Evolutionary conservation across 768 basidiomycete genomes (phyloP).

Genomic region (Tricholoma bakamatsutake): DNA sequence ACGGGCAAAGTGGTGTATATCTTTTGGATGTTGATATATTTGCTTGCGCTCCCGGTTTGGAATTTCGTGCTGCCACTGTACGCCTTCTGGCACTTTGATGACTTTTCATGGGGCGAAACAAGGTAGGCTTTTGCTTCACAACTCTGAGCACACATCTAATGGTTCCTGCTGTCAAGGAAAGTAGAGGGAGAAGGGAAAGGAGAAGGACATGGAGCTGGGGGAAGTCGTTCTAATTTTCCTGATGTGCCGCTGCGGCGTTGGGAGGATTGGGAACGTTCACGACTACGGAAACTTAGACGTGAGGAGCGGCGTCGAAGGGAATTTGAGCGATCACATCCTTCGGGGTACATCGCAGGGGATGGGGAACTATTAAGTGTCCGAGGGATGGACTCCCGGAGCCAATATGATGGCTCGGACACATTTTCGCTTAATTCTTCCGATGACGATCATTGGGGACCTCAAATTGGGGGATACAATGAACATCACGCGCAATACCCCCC

Average conservation of each 20-base stretch:
- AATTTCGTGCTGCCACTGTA: conserved; percentile 92
- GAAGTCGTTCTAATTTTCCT: conserved; percentile 41
- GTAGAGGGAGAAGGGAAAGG: conserved; percentile 88
- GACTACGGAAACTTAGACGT: conserved; percentile 83
- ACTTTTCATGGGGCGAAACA: conserved; percentile 99
- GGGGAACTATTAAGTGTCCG: conserved; percentile 57
- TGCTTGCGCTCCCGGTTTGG: conserved; percentile 91
- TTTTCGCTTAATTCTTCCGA: conserved; percentile 81
- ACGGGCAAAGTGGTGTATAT: conserved; percentile 94
- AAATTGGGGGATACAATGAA: conserved; percentile 96
- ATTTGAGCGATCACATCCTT: conserved; percentile 71
- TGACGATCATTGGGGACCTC: conserved; percentile 92
- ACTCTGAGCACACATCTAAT: conserved; percentile 8
- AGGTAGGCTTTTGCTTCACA: conserved; percentile 45
- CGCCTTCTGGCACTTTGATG: conserved; percentile 99
- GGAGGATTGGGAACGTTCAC: conserved; percentile 99
- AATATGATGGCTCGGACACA: conserved; percentile 78
- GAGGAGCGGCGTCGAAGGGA: conserved; percentile 80
- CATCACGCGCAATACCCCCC: conserved; percentile 71
- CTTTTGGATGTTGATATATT: conserved; percentile 97
- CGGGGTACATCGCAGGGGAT: conserved; percentile 58
- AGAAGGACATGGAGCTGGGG: conserved; percentile 70
- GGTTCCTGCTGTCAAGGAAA: conserved; percentile 49
- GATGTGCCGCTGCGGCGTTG: conserved; percentile 92
- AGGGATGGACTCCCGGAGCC: conserved; percentile 44